Evolutionary conservation across 495 filamentous ascomycete genomes (phyloP).

Genomic region (Talaromyces liani): DNA sequence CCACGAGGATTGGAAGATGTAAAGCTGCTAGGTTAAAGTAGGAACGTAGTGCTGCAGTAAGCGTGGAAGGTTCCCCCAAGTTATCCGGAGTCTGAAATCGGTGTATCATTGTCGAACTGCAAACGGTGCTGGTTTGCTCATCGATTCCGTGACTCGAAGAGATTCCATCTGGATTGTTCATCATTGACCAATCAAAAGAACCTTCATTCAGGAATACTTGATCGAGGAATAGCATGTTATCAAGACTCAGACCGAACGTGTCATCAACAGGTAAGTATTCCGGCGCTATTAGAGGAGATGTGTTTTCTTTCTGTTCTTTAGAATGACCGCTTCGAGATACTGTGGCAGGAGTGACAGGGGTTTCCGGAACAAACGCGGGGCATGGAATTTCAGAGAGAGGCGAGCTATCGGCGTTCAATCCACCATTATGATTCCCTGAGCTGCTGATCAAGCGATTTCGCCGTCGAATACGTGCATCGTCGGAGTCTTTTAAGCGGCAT

Average conservation of each 20-base stretch:
- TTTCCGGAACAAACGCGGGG: background rate
- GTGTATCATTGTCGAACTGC: background rate
- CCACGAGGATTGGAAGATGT: constrained; percentile 10
- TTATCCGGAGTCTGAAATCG: background rate
- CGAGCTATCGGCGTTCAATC: background rate
- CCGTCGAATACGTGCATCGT: background rate
- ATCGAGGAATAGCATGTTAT: background rate
- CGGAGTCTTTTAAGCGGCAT: background rate
- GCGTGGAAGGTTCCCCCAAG: background rate
- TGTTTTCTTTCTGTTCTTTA: background rate
- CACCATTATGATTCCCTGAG: too few relatives aligned
- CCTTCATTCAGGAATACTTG: background rate
- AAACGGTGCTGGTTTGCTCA: background rate
- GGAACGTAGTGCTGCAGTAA: constrained; percentile 2
- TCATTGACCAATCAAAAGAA: background rate
- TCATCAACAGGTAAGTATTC: background rate
- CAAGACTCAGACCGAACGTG: background rate
- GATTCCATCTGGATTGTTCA: background rate
- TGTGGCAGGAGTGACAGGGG: background rate
- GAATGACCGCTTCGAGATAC: background rate
- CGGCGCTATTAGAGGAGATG: background rate
- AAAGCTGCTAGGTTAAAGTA: constrained; percentile 13
- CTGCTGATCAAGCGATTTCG: background rate
- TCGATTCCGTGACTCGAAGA: background rate
- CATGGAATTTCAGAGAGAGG: background rate